Evolutionary conservation across 495 filamentous ascomycete genomes (phyloP).

Genomic region (Rhypophila decipiens): DNA sequence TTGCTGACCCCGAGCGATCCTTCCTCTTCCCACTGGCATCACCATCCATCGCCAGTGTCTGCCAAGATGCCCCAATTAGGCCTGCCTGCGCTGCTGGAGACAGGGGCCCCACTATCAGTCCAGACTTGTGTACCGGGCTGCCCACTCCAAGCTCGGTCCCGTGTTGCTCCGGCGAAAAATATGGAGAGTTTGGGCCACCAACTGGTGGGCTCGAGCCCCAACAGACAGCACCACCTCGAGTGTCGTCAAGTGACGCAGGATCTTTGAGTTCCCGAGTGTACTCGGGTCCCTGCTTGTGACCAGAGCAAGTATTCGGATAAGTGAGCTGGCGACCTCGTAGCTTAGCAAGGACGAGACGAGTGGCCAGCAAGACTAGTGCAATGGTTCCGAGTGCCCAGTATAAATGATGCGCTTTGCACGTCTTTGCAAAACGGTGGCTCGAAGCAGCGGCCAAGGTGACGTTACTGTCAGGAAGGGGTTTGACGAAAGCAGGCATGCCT

Average conservation of each 20-base stretch:
- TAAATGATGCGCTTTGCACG: slow-evolving; percentile 23
- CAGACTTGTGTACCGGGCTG: slow-evolving; percentile 3
- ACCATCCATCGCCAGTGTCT: slow-evolving; percentile 19
- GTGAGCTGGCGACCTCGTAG: not conserved
- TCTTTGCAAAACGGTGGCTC: slow-evolving; percentile 16
- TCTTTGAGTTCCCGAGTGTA: slow-evolving; percentile 7
- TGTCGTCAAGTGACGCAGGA: slow-evolving; percentile 13
- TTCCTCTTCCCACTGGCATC: slow-evolving; percentile 7
- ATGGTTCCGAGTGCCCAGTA: slow-evolving; percentile 24
- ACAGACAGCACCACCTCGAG: slow-evolving; percentile 5
- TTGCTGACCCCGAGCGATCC: slow-evolving; percentile 19
- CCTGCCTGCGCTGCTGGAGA: slow-evolving; percentile 6
- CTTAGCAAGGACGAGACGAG: slow-evolving; percentile 3
- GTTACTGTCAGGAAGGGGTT: slow-evolving; percentile 28
- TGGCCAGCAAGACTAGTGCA: slow-evolving; percentile 15
- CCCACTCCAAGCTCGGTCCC: not conserved
- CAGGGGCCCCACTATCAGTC: slow-evolving; percentile 5
- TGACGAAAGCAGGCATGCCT: slow-evolving; percentile 37
- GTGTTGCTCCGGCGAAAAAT: slow-evolving; percentile 2
- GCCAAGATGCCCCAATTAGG: slow-evolving; percentile 8
- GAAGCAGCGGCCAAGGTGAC: slow-evolving; percentile 18
- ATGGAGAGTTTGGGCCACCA: not conserved
- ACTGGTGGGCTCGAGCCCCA: not conserved
- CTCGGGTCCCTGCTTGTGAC: slow-evolving; percentile 4
- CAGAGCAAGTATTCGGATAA: not conserved